phyloP scores from a whole-genome alignment of 306 rosid genomes.

The Cucurbita argyrosperma region DNA sequence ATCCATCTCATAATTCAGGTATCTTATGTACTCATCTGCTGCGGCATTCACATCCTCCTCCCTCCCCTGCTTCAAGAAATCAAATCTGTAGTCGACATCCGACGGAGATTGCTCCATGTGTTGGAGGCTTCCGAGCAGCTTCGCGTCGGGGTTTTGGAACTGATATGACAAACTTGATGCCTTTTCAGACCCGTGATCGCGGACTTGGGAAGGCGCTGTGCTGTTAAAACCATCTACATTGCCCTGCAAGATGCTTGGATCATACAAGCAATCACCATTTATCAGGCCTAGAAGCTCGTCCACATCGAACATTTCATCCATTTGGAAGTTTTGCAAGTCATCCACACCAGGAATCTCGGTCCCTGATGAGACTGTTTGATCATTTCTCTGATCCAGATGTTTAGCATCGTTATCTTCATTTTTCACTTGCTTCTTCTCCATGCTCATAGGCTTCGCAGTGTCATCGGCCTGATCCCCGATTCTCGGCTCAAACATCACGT shows the following conservation, averaged over 20 bases:
- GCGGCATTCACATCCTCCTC: conserved; percentile 15
- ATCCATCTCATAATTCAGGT: conserved; percentile 11
- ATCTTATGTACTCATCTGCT: conserved; percentile 17
- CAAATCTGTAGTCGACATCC: conserved; percentile 31
- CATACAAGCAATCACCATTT: conserved; percentile 18
- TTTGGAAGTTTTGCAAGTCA: conserved; percentile 14
- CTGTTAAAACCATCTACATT: conserved; percentile 9
- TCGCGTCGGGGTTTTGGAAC: conserved; percentile 51
- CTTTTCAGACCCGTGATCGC: conserved; percentile 8
- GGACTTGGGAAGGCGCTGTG: conserved; percentile 1
- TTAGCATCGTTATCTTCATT: conserved; percentile 11
- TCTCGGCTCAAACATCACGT: conserved; percentile 35
- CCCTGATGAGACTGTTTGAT: background rate
- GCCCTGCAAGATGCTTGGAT: conserved; percentile 14
- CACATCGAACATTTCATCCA: conserved; percentile 53
- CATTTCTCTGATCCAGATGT: conserved; percentile 19
- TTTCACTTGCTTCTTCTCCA: conserved; percentile 20
- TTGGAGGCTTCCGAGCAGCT: conserved; percentile 43
- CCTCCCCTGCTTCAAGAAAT: conserved; percentile 37
- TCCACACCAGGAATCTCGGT: conserved; percentile 1
- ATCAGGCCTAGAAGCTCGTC: conserved; percentile 39
- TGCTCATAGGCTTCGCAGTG: background rate
- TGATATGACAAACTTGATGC: conserved; percentile 30
- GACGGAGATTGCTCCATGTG: conserved; percentile 41
- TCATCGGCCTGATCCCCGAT: background rate